Evolutionary conservation across 1,284 basidiomycete species (phyloP), one percentile per base, ranked within the genome.

Genomic region (Malassezia sympodialis): DNA sequence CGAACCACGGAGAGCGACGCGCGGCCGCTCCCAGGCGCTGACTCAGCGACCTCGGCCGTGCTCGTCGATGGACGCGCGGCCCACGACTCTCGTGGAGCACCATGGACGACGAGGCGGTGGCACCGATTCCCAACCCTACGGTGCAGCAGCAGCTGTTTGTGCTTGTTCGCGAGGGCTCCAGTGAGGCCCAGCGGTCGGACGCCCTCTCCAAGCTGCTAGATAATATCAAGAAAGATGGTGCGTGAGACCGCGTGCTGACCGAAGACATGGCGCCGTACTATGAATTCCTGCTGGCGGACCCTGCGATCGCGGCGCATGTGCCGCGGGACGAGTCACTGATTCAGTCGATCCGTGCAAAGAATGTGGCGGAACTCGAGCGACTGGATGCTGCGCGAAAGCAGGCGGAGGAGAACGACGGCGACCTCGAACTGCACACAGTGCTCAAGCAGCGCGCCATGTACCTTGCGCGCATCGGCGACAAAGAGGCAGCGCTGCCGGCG

Each of bases 371-470:
- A 69, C 80, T 96, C 23, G 80, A 83, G 57, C 82, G 82, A 60
- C 78, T 96, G 8, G 87, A 94, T 50, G 82, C 84, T 61, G 80
- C 86, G 59, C 79, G 94, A 46, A 83, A 82, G 63, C 87, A 91
- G 65, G 90, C 90, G 0, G 82, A 90, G 77, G 86, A 89, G 78
- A 89, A 84, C 10, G 84, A 91, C 69, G 93, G 91, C 47, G 91
- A 96, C 76, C 86, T 85, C 8, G 93, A 98, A 75, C 87, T 96
- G 61, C 85, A 84, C 23, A 90, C 94, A 63, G 84, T 85, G 4
- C 78, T 94, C 51, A 82, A 86, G 56, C 86, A 85, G n/a, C 81
- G 84, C 60, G 91, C 93, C 15, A 85, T 83, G 65, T 90, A 91
- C 76, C 76, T 91, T 17, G 90, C 88, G 14, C 80, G 82, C 60